Evolutionary conservation across 2,329 filamentous ascomycete genomes (phyloP), one percentile per base, ranked within the genome.

Genomic region (Sarocladium kiliense): DNA sequence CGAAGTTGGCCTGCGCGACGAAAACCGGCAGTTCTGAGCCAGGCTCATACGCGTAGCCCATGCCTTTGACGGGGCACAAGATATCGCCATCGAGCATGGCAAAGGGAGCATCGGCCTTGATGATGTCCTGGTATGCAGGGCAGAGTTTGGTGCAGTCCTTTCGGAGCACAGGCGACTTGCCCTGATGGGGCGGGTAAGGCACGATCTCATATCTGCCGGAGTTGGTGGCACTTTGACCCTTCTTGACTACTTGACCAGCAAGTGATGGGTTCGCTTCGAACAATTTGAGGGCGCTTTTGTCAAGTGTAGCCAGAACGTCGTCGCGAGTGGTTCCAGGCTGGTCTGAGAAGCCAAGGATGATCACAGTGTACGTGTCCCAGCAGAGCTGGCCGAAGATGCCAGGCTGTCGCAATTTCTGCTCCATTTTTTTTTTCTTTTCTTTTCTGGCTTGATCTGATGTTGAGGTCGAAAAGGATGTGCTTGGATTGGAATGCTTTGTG

Each of bases 351-450:
- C 54, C 54, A 1, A 55, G 26, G 26, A 55, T 25, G 16, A 49
- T 37, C 11, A 47, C 54, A 16, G 54, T 55, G 42, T 55, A 55
- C 9, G 54, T 49, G 16, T 55, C 54, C 54, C 54, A 55, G 42
- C 54, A 49, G 14, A 55, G 54, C 42, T 55, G 54, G 42, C 54
- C 54, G 23, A 55, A 55, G 30, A 55, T 50, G 19, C 54, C 54
- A 16, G 42, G 54, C 23, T 55, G 54, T 25, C 54, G 54, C n/a
- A 55, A 42, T n/a, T 53, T 53, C 18, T 53, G 49, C 14, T 27
- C 25, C 49, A 53, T 53, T 23, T 12, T 25, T n/a, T n/a, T n/a
- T n/a, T n/a, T n/a, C n/a, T n/a, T n/a, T n/a, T n/a, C n/a, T n/a
- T n/a, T n/a, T n/a, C n/a, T n/a, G n/a, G n/a, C n/a, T n/a, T n/a